Percentiles rank a stretch among this genome's conserved stretches.
phyloP scores from a whole-genome alignment of 2,329 filamentous ascomycete genomes.

The Aspergillus fischeri region DNA sequence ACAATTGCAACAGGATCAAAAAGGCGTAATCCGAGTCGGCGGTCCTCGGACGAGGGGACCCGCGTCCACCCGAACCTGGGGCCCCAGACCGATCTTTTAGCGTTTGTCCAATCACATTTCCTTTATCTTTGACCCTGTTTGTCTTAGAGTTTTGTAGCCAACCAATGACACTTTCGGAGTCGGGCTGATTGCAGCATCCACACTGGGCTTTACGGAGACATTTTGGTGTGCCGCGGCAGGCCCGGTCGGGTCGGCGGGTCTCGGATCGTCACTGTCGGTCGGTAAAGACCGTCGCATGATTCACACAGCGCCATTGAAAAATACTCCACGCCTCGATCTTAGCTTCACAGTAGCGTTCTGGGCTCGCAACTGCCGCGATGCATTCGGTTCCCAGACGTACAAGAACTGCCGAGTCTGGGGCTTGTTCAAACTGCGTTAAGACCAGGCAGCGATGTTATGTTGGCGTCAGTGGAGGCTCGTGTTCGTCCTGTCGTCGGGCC shows the following conservation, averaged over 20 bases:
- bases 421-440: slow-evolving; percentile 6
- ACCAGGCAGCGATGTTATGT: slow-evolving; percentile 7
- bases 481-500: slow-evolving; percentile 5
- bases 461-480: slow-evolving; percentile 5
- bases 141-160: not conserved
- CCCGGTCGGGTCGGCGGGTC: not conserved
- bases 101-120: too few species aligned
- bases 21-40: too few species aligned
- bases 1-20: too few species aligned
- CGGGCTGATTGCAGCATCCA: not conserved
- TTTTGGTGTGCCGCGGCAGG: not conserved
- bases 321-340: not conserved
- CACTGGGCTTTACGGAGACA: not conserved
- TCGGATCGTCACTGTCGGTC: not conserved
- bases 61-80: too few species aligned
- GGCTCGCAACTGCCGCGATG: not conserved
- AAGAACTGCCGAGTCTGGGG: slow-evolving; percentile 5
- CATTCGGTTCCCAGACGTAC: not conserved
- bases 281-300: not conserved
- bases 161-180: not conserved
- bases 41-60: too few species aligned
- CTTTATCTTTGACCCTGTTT: too few species aligned
- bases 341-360: not conserved
- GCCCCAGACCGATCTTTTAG: too few species aligned
- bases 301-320: not conserved